phyloP scores from a whole-genome alignment of 805 yeast genomes.

The Candida ipomoeae region DNA sequence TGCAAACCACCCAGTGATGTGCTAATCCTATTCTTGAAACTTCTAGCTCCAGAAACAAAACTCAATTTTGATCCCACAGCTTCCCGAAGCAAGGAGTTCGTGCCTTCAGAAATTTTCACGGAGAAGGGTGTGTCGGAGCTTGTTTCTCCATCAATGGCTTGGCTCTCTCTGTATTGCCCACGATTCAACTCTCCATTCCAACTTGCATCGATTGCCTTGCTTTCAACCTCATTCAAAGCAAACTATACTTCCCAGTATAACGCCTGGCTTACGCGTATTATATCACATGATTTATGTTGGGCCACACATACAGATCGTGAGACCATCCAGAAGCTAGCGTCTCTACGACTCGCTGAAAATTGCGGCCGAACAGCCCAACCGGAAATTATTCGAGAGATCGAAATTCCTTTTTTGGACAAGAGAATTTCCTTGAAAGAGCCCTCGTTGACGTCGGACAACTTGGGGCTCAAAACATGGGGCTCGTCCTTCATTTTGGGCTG shows the following conservation, averaged over 20 bases:
- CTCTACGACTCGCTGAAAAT: conserved; percentile 67
- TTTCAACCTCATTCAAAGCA: conserved; percentile 26
- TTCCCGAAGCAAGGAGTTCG: conserved; percentile 7
- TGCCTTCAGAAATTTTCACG: conserved; percentile 22
- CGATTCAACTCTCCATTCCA: conserved; percentile 21
- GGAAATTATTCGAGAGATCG: conserved; percentile 56
- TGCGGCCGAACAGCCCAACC: conserved; percentile 87
- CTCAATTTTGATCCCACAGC: conserved; percentile 43
- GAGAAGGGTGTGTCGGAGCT: conserved; percentile 29
- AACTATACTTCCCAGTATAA: conserved; percentile 36
- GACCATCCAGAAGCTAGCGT: conserved; percentile 52
- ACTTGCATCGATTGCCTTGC: conserved; percentile 23
- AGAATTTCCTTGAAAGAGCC: conserved; percentile 64
- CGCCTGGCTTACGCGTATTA: conserved; percentile 45
- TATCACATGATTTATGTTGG: conserved; percentile 50
- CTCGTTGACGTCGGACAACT: conserved; percentile 75
- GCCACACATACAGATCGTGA: conserved; percentile 29
- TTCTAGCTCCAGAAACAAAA: conserved; percentile 47
- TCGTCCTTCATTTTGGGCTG: conserved; percentile 70
- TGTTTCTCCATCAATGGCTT: conserved; percentile 30
- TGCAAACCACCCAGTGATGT: conserved; percentile 45
- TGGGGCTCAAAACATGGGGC: conserved; percentile 97
- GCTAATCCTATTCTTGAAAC: conserved; percentile 40
- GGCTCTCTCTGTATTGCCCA: conserved; percentile 42
- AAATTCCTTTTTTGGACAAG: conserved; percentile 14